These are phyloP conservation scores for Clarireedia homoeocarpa DNA, from an alignment of 2,329 filamentous ascomycete genomes.

Conservation along the genomic window DNA sequence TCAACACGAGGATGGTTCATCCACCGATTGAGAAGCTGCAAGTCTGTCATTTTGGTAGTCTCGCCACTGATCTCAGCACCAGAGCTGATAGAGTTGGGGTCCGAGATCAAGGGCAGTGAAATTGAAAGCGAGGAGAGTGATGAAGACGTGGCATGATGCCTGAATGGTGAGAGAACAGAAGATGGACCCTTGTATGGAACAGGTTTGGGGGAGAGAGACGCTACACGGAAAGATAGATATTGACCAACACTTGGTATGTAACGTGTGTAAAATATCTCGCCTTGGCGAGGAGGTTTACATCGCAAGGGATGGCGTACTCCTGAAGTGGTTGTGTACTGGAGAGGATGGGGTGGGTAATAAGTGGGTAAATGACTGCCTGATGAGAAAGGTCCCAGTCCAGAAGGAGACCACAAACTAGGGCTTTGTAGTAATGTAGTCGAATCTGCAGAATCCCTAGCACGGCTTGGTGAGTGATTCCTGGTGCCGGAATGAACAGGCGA, in stretches of 20 bases:
- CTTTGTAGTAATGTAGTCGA: constrained; percentile 32
- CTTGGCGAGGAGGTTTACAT: constrained; percentile 81
- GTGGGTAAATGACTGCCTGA: constrained; percentile 82
- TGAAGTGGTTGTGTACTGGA: constrained; percentile 74
- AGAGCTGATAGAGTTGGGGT: constrained; percentile 35
- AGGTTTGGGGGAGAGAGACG: constrained; percentile 57
- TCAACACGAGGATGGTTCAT: constrained; percentile 79
- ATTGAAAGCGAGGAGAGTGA: constrained; percentile 26
- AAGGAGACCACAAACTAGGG: constrained; percentile 31
- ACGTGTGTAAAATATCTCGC: constrained; percentile 84
- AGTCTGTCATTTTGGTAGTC: constrained; percentile 39
- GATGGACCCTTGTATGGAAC: constrained; percentile 57
- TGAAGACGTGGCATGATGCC: constrained; percentile 23
- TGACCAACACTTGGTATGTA: constrained; percentile 75
- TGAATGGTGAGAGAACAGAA: constrained; percentile 13
- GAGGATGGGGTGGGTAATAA: constrained; percentile 77
- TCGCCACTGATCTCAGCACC: constrained; percentile 24
- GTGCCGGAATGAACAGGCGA: constrained; percentile 39
- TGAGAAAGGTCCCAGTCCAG: constrained; percentile 59
- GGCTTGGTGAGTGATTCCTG: constrained; percentile 25
- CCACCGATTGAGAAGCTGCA: constrained; percentile 74
- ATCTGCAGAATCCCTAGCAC: constrained; percentile 28
- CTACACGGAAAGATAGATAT: constrained; percentile 83
- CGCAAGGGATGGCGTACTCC: constrained; percentile 77
- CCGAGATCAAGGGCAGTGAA: constrained; percentile 32